Evolutionary conservation across 2,329 filamentous ascomycete genomes (phyloP).

Genomic region (Talaromyces marneffei): DNA sequence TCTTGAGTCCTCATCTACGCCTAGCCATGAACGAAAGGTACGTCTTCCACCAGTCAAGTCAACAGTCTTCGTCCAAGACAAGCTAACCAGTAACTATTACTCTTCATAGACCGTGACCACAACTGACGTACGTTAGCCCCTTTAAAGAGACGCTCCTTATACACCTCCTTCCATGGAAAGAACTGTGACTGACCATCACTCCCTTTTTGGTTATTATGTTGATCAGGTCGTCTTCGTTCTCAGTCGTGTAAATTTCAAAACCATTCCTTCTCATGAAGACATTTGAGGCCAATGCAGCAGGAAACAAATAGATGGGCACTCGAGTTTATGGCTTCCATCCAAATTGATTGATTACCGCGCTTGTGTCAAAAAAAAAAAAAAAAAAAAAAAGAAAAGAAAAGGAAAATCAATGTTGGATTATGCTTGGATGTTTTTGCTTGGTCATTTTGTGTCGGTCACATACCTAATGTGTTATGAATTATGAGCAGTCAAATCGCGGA

Average conservation of each 20-base stretch:
- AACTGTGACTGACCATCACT: not conserved
- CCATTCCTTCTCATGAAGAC: not conserved
- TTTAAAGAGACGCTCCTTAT: not conserved
- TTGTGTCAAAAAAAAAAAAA: not conserved
- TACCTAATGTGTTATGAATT: not conserved
- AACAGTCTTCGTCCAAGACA: too few species aligned
- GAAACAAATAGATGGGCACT: conserved; percentile 4
- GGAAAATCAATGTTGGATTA: not conserved
- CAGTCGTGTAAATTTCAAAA: not conserved
- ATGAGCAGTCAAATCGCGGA: not conserved
- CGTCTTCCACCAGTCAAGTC: not conserved
- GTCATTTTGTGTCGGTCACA: not conserved
- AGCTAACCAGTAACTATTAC: not conserved
- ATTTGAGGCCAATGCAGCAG: not conserved
- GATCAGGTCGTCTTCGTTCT: conserved; percentile 14
- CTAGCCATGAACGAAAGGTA: conserved; percentile 16
- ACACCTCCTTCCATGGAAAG: not conserved
- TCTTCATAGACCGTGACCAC: conserved; percentile 17
- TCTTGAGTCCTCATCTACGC: conserved; percentile 17
- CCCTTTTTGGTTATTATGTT: not conserved
- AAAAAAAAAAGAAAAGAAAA: too few species aligned
- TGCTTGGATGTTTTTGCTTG: not conserved
- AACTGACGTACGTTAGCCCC: conserved; percentile 16
- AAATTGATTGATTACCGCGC: not conserved
- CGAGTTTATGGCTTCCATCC: conserved; percentile 4